Conservation (phyloP, 352 stramenopile genomes). For the Blastocystis sp. region DNA sequence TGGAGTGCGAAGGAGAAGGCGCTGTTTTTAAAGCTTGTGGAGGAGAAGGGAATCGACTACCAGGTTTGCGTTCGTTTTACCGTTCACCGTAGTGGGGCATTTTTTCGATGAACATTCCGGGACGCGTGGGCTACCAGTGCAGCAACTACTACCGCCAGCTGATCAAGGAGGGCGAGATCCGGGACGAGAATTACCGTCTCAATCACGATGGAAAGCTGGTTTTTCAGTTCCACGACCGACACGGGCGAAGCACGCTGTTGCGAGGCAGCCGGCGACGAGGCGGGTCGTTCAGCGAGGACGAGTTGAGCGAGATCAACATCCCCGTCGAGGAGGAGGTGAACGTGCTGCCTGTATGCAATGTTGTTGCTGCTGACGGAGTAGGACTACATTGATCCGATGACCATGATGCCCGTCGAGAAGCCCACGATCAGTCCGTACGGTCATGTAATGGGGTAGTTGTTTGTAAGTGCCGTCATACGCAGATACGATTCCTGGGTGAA, state of each 20-base stretch:
- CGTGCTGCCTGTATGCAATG: conserved; percentile 14
- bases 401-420: conserved; percentile 75
- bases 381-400: conserved; percentile 76
- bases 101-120: conserved; percentile 76
- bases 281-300: background rate
- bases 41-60: conserved; percentile 70
- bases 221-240: conserved; percentile 53
- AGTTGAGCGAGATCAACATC: background rate
- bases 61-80: conserved; percentile 70
- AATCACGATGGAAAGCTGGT: conserved; percentile 74
- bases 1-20: conserved; percentile 75
- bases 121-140: conserved; percentile 76
- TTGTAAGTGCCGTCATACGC: background rate
- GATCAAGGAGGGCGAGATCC: conserved; percentile 74
- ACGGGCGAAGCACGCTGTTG: conserved; percentile 10
- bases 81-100: conserved; percentile 74
- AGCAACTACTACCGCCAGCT: conserved; percentile 76
- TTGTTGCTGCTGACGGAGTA: background rate
- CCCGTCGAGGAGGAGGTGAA: conserved; percentile 23
- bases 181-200: conserved; percentile 74
- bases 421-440: conserved; percentile 76
- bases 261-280: background rate
- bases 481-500: conserved; percentile 76
- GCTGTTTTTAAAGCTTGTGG: conserved; percentile 61
- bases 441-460: conserved; percentile 75